A percentile compares a stretch with the other conserved stretches of the same genome.
These are phyloP conservation scores for Musa balbisiana DNA, from an alignment of 202 grass and related monocot species.

Conservation along the genomic window DNA sequence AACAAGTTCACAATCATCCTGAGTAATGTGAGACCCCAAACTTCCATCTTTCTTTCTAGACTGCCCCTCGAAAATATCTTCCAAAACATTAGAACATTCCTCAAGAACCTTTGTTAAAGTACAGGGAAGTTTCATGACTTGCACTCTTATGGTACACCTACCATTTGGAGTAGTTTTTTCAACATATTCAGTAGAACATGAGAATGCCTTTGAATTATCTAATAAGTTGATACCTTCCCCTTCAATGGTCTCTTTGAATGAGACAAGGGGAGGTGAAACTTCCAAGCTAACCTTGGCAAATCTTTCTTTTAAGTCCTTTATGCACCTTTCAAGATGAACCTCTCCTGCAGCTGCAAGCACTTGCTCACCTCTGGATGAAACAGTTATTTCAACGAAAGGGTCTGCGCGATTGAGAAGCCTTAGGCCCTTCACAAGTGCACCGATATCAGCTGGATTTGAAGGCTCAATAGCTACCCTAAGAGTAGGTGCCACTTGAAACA, in stretches of 20 bases:
- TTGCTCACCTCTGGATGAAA: slow-evolving; percentile 79
- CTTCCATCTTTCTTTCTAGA: slow-evolving; percentile 37
- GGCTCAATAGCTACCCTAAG: slow-evolving; percentile 95
- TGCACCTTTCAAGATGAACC: slow-evolving; percentile 89
- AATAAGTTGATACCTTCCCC: slow-evolving; percentile 46
- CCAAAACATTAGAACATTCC: slow-evolving; percentile 65
- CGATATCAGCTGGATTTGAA: slow-evolving; percentile 58
- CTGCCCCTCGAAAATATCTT: slow-evolving; percentile 74
- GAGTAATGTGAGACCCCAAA: slow-evolving; percentile 28
- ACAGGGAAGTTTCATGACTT: slow-evolving; percentile 64
- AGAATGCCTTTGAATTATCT: slow-evolving; percentile 35
- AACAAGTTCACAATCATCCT: slow-evolving; percentile 58
- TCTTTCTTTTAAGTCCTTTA: slow-evolving; percentile 90
- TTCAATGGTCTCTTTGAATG: slow-evolving; percentile 86
- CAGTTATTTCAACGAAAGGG: slow-evolving; percentile 85
- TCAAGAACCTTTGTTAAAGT: slow-evolving; percentile 67
- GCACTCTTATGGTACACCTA: slow-evolving; percentile 64
- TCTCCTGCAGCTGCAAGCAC: slow-evolving; percentile 86
- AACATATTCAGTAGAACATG: slow-evolving; percentile 25
- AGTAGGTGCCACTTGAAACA: slow-evolving; percentile 82
- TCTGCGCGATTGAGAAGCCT: slow-evolving; percentile 84
- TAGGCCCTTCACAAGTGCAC: slow-evolving; percentile 70
- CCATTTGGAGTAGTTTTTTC: slow-evolving; percentile 83
- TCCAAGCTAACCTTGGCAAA: slow-evolving; percentile 78
- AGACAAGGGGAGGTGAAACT: slow-evolving; percentile 74